A percentile compares a stretch with the other conserved stretches of the same genome.
phyloP scores from a whole-genome alignment of 148 eudicot species.

The Camellia granthamiana region DNA sequence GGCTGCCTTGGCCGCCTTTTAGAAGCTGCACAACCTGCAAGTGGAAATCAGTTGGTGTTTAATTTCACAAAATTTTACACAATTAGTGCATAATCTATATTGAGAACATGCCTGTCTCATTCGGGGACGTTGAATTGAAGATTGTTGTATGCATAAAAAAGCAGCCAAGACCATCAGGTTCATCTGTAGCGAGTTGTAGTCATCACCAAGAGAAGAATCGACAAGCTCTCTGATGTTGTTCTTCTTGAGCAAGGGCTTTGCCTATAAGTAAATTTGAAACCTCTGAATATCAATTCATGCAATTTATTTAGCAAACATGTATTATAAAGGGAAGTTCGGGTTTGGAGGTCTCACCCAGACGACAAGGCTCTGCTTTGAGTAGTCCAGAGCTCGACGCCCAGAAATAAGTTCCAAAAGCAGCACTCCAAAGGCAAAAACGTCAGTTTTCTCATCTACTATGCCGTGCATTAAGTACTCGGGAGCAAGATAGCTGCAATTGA shows the following conservation, averaged over 20 bases:
- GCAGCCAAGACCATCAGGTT: constrained; percentile 27
- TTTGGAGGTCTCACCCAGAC: constrained; percentile 57
- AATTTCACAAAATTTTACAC: no score
- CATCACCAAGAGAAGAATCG: constrained; percentile 27
- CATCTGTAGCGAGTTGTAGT: constrained; percentile 24
- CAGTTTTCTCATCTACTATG: constrained; percentile 85
- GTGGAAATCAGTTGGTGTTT: no score
- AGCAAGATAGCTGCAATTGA: constrained; percentile 65
- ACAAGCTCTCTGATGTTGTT: constrained; percentile 29
- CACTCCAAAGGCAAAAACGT: constrained; percentile 86
- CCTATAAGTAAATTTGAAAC: constrained; percentile 10
- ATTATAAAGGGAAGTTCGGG: not conserved
- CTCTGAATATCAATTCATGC: not conserved
- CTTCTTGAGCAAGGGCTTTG: constrained; percentile 24
- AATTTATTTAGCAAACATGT: not conserved
- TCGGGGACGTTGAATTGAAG: constrained; percentile 69
- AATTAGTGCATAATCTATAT: not conserved
- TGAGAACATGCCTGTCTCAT: constrained; percentile 60
- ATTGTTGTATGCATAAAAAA: constrained; percentile 42
- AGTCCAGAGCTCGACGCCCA: constrained; percentile 86
- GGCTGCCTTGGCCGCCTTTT: constrained; percentile 62
- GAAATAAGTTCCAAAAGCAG: constrained; percentile 77
- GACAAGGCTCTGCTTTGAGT: constrained; percentile 86
- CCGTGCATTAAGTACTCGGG: constrained; percentile 96
- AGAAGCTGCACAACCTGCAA: constrained; percentile 71